Conservation (phyloP, 805 yeast genomes). For the Teunomyces barrocoloradensis region DNA sequence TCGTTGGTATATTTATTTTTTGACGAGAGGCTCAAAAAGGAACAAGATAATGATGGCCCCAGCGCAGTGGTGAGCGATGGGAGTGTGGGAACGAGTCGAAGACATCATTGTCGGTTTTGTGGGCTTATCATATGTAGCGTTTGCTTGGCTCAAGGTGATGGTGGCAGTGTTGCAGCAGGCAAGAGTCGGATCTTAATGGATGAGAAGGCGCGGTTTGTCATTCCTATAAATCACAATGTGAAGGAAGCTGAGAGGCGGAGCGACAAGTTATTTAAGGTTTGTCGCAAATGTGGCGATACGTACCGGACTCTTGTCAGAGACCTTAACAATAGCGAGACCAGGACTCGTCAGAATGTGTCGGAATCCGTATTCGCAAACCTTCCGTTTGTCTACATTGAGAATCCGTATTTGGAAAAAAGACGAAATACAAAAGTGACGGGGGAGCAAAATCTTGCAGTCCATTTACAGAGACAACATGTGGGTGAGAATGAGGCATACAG, state of each 20-base stretch:
- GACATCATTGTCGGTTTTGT: constrained; percentile 54
- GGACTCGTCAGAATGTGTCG: constrained; percentile 8
- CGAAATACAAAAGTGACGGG: background rate
- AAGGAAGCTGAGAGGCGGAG: constrained; percentile 6
- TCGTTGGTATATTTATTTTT: constrained; percentile 8
- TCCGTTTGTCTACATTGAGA: constrained; percentile 22
- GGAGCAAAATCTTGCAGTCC: background rate
- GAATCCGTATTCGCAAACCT: constrained; percentile 6
- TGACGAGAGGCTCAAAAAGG: constrained; percentile 4
- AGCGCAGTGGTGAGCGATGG: background rate
- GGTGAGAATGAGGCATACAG: background rate
- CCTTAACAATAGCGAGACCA: constrained; percentile 10
- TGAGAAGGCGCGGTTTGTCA: constrained; percentile 29
- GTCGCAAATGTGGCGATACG: constrained; percentile 30
- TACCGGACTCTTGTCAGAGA: constrained; percentile 16
- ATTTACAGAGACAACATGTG: background rate
- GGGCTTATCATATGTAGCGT: constrained; percentile 44
- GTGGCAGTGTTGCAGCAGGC: constrained; percentile 5
- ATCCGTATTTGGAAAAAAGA: constrained; percentile 19
- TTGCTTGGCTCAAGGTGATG: constrained; percentile 13
- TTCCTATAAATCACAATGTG: constrained; percentile 32
- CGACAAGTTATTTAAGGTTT: constrained; percentile 29
- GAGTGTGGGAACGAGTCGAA: constrained; percentile 6
- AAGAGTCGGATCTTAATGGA: constrained; percentile 15
- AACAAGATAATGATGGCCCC: background rate